Conservation (phyloP, 805 yeast species). For the Schizosaccharomyces octosporus region DNA sequence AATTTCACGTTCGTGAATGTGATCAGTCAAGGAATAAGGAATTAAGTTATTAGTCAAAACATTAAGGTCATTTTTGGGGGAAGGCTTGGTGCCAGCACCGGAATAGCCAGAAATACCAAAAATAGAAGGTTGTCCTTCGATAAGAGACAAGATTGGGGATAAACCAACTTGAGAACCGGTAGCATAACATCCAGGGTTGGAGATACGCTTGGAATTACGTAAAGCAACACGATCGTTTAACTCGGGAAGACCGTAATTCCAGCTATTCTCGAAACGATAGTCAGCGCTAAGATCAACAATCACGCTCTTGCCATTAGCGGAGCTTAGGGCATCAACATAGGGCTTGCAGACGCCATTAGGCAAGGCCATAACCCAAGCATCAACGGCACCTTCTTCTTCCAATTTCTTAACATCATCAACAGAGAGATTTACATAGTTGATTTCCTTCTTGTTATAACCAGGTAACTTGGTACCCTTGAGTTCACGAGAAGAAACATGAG, state of each 20-base stretch:
- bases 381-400: conserved; percentile 57
- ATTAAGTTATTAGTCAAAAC: conserved; percentile 59
- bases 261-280: conserved; percentile 65
- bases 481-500: conserved; percentile 92
- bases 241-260: conserved; percentile 94
- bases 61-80: conserved; percentile 73
- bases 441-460: conserved; percentile 64
- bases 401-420: conserved; percentile 61
- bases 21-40: conserved; percentile 90
- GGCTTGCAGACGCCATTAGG: conserved; percentile 83
- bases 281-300: conserved; percentile 89
- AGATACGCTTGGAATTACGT: conserved; percentile 50
- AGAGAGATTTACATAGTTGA: conserved; percentile 64
- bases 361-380: conserved; percentile 96
- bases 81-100: conserved; percentile 97
- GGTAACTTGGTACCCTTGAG: conserved; percentile 62
- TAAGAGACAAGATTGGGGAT: conserved; percentile 49
- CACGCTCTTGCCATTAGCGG: conserved; percentile 42
- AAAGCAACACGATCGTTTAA: conserved; percentile 43
- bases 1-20: conserved; percentile 86
- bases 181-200: conserved; percentile 98
- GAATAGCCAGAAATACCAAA: conserved; percentile 97
- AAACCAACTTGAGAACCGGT: conserved; percentile 89
- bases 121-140: conserved; percentile 51
- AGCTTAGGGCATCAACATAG: conserved; percentile 20